Conservation (phyloP, 2,329 filamentous ascomycete species). For the Arthrobotrys iridis region DNA sequence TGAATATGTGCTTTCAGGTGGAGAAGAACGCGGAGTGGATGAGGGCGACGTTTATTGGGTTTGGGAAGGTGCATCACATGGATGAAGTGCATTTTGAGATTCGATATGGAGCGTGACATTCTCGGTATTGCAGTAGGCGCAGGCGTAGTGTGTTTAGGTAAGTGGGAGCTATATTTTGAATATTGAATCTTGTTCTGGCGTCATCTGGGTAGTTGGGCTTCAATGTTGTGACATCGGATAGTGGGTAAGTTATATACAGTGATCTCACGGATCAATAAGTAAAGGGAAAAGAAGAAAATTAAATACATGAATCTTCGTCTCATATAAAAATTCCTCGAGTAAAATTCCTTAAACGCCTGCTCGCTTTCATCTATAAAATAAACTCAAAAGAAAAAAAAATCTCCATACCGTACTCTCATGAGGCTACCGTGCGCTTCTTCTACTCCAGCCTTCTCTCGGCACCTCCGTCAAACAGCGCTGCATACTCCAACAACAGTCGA, state of each 20-base stretch:
- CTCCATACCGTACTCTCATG: not conserved
- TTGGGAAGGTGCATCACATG: conserved; percentile 12
- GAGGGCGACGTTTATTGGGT: conserved; percentile 25
- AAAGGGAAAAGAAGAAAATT: conserved; percentile 13
- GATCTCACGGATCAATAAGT: conserved; percentile 13
- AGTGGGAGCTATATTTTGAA: not conserved
- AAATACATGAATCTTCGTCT: conserved; percentile 11
- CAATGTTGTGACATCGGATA: not conserved
- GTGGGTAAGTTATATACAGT: conserved; percentile 32
- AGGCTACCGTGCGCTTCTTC: not conserved
- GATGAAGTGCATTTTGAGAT: conserved; percentile 36
- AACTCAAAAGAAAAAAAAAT: not conserved
- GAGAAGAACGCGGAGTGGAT: conserved; percentile 21
- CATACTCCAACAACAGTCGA: conserved; percentile 70
- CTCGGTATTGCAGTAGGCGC: not conserved
- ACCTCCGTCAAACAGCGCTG: conserved; percentile 49
- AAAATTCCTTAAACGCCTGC: conserved; percentile 22
- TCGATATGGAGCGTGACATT: not conserved
- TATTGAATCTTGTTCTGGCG: no score
- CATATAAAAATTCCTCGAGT: not conserved
- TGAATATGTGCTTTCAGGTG: conserved; percentile 21
- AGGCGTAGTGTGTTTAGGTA: not conserved
- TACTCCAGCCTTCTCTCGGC: conserved; percentile 1
- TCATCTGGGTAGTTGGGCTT: not conserved
- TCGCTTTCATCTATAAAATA: not conserved